A percentile compares a stretch with the other conserved stretches of the same genome.
Evolutionary conservation across 208 protist species (phyloP).

Genomic region (Trichomonas tenax): DNA sequence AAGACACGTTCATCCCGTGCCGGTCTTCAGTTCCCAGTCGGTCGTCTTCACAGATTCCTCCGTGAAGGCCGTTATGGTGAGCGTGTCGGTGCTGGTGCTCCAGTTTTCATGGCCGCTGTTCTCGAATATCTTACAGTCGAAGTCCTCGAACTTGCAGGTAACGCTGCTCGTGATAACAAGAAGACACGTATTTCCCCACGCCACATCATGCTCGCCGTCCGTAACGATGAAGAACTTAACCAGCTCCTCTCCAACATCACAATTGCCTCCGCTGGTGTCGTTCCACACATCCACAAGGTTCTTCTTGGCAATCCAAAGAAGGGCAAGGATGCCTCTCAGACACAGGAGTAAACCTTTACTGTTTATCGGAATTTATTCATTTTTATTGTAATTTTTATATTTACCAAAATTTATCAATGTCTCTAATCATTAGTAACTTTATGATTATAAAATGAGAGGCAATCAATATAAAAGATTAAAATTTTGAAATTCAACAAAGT

Average conservation of each 20-base stretch:
- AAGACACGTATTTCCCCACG: constrained; percentile 70
- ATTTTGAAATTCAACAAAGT: no score
- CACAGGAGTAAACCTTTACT: no score
- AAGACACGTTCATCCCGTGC: no score
- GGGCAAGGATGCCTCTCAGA: constrained; percentile 25
- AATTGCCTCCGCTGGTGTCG: constrained; percentile 73
- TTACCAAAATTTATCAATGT: no score
- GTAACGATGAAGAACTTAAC: constrained; percentile 81
- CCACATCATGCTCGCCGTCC: constrained; percentile 71
- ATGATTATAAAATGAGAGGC: no score
- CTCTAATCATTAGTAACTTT: no score
- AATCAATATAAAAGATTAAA: no score
- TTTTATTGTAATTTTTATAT: no score
- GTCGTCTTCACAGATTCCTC: no score
- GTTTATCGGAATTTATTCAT: no score
- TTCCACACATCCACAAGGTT: constrained; percentile 71
- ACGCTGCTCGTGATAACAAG: constrained; percentile 69
- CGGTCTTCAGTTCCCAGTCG: no score
- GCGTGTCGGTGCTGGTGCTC: constrained; percentile 82
- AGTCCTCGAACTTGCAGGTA: constrained; percentile 75
- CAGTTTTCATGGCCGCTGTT: constrained; percentile 93
- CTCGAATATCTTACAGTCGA: constrained; percentile 89
- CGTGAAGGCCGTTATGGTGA: constrained; percentile 45
- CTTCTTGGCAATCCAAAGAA: constrained; percentile 56
- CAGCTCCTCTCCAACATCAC: constrained; percentile 66